phyloP scores from a whole-genome alignment of 306 rosid species.

The Prunus davidiana region DNA sequence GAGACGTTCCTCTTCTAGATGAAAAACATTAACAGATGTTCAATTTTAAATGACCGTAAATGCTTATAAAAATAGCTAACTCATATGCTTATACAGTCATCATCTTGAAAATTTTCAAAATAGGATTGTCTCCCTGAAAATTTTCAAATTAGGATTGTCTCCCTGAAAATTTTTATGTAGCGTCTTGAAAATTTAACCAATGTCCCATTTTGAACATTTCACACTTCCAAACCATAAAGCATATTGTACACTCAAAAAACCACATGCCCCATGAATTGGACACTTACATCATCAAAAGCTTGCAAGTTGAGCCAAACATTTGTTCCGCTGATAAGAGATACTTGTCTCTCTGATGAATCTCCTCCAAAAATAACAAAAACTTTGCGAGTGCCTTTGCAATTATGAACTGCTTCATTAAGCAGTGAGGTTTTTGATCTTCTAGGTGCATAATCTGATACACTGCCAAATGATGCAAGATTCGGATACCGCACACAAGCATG shows the following conservation, averaged over 20 bases:
- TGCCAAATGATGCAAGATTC: constrained; percentile 50
- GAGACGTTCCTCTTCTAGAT: background rate
- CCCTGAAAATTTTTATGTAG: background rate
- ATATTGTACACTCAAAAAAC: constrained; percentile 4
- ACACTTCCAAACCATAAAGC: background rate
- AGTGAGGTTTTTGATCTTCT: constrained; percentile 39
- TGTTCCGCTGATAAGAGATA: constrained; percentile 98
- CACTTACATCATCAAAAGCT: constrained; percentile 83
- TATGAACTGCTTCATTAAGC: constrained; percentile 35
- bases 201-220: background rate
- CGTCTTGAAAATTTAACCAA: background rate
- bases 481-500: constrained; percentile 86
- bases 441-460: constrained; percentile 38
- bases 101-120: background rate
- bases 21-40: background rate
- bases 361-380: constrained; percentile 96
- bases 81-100: constrained; percentile 2
- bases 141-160: background rate
- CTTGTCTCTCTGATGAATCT: constrained; percentile 95
- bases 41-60: background rate
- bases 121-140: background rate
- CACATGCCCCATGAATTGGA: constrained; percentile 16
- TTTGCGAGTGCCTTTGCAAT: constrained; percentile 42
- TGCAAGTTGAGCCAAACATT: constrained; percentile 98
- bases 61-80: background rate